phyloP scores from a whole-genome alignment of 1,284 basidiomycete species.

The Pascua guehoae region DNA sequence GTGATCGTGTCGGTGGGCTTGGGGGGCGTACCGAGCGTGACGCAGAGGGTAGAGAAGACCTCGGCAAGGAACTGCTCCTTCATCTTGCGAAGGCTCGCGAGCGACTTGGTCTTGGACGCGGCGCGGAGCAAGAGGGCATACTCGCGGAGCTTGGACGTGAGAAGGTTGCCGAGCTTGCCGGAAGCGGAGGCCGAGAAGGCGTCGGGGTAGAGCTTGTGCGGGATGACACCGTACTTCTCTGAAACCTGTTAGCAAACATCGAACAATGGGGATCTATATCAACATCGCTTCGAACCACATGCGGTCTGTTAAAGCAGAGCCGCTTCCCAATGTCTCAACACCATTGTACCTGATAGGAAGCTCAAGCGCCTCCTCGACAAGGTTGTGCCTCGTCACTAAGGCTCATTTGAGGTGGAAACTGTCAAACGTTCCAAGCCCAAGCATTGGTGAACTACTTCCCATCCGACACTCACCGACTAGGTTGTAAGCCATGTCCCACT shows the following conservation, averaged over 20 bases:
- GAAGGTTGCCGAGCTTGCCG: constrained; percentile 66
- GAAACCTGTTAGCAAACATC: too few species aligned
- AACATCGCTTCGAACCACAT: too few species aligned
- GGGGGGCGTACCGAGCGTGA: constrained; percentile 80
- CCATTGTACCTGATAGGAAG: too few species aligned
- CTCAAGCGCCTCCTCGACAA: too few species aligned
- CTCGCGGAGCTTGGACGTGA: constrained; percentile 88
- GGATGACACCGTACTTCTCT: constrained; percentile 72
- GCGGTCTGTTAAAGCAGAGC: too few species aligned
- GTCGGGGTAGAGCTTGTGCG: constrained; percentile 79
- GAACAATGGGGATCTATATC: too few species aligned
- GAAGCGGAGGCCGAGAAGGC: constrained; percentile 76
- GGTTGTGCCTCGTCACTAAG: too few species aligned
- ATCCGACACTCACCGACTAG: constrained; percentile 61
- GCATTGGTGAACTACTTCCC: too few species aligned
- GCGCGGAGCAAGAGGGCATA: constrained; percentile 74
- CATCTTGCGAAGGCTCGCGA: constrained; percentile 50
- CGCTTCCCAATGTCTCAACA: too few species aligned
- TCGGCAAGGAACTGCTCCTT: constrained; percentile 82
- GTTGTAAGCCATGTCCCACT: constrained; percentile 94
- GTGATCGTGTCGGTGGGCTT: constrained; percentile 65
- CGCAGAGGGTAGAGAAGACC: constrained; percentile 79
- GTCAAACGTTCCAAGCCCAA: too few species aligned
- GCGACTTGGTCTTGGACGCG: constrained; percentile 3
- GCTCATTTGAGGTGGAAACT: too few species aligned